A percentile compares a stretch with the other conserved stretches of the same genome.
Conservation (phyloP, 805 yeast genomes). For the Barnettozyma pratensis region DNA sequence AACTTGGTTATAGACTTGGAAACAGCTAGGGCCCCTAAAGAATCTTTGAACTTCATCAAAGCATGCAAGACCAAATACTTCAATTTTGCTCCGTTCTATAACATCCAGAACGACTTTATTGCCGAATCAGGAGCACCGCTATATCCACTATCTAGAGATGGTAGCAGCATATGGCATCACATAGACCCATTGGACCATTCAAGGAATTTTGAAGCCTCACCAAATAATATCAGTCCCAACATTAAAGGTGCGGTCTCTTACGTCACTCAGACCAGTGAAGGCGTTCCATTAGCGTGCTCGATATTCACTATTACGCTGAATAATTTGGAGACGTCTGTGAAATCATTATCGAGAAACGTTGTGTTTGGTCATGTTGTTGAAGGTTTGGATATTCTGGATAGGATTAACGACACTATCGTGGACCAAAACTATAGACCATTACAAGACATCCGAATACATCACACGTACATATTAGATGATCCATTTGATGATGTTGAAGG, state of each 20-base stretch:
- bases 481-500: slow-evolving; percentile 40
- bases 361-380: slow-evolving; percentile 50
- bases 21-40: slow-evolving; percentile 30
- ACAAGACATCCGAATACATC: slow-evolving; percentile 47
- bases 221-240: slow-evolving; percentile 23
- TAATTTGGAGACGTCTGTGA: slow-evolving; percentile 20
- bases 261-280: slow-evolving; percentile 10
- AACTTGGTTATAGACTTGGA: slow-evolving; percentile 47
- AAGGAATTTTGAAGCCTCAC: slow-evolving; percentile 13
- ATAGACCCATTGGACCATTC: slow-evolving; percentile 14
- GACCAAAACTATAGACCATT: slow-evolving; percentile 39
- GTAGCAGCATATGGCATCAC: slow-evolving; percentile 29
- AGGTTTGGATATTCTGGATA: slow-evolving; percentile 42
- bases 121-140: slow-evolving; percentile 46
- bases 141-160: slow-evolving; percentile 34
- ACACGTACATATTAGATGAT: slow-evolving; percentile 46
- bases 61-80: slow-evolving; percentile 48
- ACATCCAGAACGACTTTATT: slow-evolving; percentile 34
- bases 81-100: slow-evolving; percentile 45
- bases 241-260: slow-evolving; percentile 33
- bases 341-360: slow-evolving; percentile 12
- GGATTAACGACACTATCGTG: slow-evolving; percentile 33
- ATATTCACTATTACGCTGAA: slow-evolving; percentile 34
- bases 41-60: slow-evolving; percentile 44
- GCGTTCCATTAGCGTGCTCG: slow-evolving; percentile 27